Evolutionary conservation across 148 eudicot genomes (phyloP), one percentile per base, ranked within the genome.

Genomic region (Chenopodium suecicum): DNA sequence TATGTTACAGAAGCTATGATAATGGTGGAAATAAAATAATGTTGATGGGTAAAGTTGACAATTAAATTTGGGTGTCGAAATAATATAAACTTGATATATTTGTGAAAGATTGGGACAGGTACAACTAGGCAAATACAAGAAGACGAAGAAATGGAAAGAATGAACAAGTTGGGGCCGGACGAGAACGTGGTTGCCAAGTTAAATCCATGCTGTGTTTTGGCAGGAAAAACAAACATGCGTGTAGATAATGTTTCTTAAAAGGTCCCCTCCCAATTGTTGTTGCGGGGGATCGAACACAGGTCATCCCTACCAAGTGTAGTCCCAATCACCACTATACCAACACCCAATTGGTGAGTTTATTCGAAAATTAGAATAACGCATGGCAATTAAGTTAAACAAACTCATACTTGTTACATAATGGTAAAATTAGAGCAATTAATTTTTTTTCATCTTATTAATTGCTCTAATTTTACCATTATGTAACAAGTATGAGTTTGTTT

Each of bases 161-260:
- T 9, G 37, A 29, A 67, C 37, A 25, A 67, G 70, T 67, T 67
- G 37, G 70, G 37, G 19, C 17, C 19, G 70, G 37, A 56, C 22
- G 70, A 67, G 70, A 67, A 67, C 70, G 46, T 76, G 78, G 78
- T 20, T 76, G 66, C 46, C 66, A 54, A 54, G 66, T 31, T 22
- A 27, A 17, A 1, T 2, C 41, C 41, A 34, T 69, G 41, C 41
- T 76, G 69, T 64, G 71, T 9, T 65, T 44, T 64, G 32, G 58
- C 67, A 34, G 22, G 37, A 63, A 64, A 41, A 77, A 77, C 22
- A 65, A 46, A 23, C n/a, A 77, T 64, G 71, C 72, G 12, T 41
- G 27, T 56, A 56, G 62, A 56, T 56, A 56, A 56, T 56, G 62
- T 56, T 56, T 56, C 62, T 16, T 19, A 56, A 41, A 14, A 4